A percentile compares a stretch with the other conserved stretches of the same genome.
These are phyloP conservation scores for Trichocladium antarcticum DNA, from an alignment of 495 filamentous ascomycete species.

Conservation along the genomic window DNA sequence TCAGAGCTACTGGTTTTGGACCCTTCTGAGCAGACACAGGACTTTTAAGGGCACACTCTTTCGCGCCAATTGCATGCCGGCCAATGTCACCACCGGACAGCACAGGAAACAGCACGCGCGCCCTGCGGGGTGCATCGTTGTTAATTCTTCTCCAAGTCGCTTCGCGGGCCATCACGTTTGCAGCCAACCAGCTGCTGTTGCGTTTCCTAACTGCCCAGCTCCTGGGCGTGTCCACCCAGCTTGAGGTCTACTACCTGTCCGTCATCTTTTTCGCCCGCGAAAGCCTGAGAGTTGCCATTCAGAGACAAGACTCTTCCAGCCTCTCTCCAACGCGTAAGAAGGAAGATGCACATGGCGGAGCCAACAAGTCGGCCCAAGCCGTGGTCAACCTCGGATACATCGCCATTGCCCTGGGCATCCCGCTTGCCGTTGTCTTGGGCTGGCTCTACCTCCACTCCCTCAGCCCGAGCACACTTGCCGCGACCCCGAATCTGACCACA, in stretches of 20 bases:
- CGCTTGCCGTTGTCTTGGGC: constrained; percentile 50
- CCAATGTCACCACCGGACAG: neutral
- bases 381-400: constrained; percentile 83
- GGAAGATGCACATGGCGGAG: constrained; percentile 9
- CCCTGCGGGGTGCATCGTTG: constrained; percentile 57
- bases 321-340: neutral
- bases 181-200: constrained; percentile 78
- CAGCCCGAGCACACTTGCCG: constrained; percentile 39
- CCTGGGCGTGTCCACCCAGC: constrained; percentile 73
- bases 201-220: constrained; percentile 74
- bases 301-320: constrained; percentile 49
- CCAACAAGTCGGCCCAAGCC: constrained; percentile 40
- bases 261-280: constrained; percentile 88
- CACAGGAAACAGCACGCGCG: constrained; percentile 12
- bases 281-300: constrained; percentile 71
- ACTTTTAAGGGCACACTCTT: too few species aligned
- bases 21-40: too few species aligned
- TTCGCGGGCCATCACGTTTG: constrained; percentile 79
- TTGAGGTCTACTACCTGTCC: constrained; percentile 81
- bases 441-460: constrained; percentile 52
- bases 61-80: neutral
- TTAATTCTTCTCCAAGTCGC: constrained; percentile 76
- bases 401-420: constrained; percentile 56
- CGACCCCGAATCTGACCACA: constrained; percentile 48
- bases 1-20: too few species aligned